Evolutionary conservation across 768 basidiomycete species (phyloP).

Genomic region (Pholiota microspora): DNA sequence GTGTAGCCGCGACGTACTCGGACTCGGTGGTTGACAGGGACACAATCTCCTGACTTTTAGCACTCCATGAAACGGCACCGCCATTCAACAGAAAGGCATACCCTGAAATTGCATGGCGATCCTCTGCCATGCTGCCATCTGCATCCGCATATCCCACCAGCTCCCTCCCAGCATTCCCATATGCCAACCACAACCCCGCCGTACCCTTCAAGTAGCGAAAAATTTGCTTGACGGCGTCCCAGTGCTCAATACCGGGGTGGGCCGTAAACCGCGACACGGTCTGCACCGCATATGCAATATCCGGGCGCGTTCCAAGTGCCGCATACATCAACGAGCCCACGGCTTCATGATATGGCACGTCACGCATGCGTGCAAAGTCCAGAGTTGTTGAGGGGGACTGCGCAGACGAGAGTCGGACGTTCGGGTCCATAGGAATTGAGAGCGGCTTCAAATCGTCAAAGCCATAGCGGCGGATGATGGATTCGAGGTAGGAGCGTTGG

Average conservation of each 20-base stretch:
- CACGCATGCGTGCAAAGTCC: no score
- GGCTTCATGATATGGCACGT: conserved; percentile 20
- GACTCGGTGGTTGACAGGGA: no score
- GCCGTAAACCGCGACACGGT: conserved; percentile 25
- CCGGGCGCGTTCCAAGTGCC: no score
- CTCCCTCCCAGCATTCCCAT: neutral
- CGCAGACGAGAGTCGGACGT: no score
- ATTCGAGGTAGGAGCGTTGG: conserved; percentile 14
- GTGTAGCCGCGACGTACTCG: no score
- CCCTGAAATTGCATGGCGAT: neutral
- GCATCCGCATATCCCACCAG: no score
- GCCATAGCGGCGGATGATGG: conserved; percentile 23
- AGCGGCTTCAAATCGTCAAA: conserved; percentile 22
- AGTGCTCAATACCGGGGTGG: conserved; percentile 26
- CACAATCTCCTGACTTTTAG: no score
- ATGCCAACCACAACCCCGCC: conserved; percentile 6
- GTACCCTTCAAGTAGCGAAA: conserved; percentile 37
- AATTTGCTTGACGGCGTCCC: no score
- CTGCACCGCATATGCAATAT: conserved; percentile 28
- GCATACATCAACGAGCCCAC: conserved; percentile 32
- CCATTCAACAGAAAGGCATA: neutral
- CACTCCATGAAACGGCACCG: no score
- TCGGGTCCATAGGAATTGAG: conserved; percentile 23
- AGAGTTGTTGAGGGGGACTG: no score
- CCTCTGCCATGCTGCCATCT: neutral